Evolutionary conservation across 78 protist species (phyloP), one percentile per base, ranked within the genome.

Genomic region (Dictyostelium purpureum): DNA sequence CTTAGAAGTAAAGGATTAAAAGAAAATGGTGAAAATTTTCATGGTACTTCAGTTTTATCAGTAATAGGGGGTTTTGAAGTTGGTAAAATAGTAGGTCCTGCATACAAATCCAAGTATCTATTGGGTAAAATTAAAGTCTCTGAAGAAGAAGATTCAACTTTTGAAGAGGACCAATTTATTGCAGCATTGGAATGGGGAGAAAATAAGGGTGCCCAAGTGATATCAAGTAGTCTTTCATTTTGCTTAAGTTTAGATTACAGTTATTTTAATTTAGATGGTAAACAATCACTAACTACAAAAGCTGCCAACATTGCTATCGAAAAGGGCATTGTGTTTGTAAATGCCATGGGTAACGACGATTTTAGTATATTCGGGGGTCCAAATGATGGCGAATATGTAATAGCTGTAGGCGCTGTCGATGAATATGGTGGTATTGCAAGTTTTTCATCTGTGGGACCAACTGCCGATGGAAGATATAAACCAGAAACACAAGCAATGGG

Each of bases 141-240:
- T 28, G 37, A 24, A 28, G 43, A 35, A 7, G 88, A 79, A 31
- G n/a, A 24, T 26, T 69, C 73, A 33, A 33, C 11, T 19, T 37
- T 59, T 24, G 95, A 90, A 75, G 95, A 90, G 4, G 95, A 90
- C 21, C 59, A 69, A 18, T 79, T 80, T 67, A 63, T 78, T 4
- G 38, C 73, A 6, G 89, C 95, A 2, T 65, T 90, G 71, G 89
- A 69, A 76, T 90, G 95, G 95, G 95, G 89, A 12, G 82, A 66
- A n/a, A 49, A 7, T 4, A 24, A 69, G 21, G 95, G 95, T 5
- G 95, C 65, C 10, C 59, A 56, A 51, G 38, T 90, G 47, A 52
- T 71, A 2, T 24, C 77, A n/a, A 49, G 73, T 19, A 71, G 83
- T n/a, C 28, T 90, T 0, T 79, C 89, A 19, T 90, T 79, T 33